Base-by-base conservation (phyloP, 139 green algal genomes). In the Chlamydomonas sphaeroides region DNA sequence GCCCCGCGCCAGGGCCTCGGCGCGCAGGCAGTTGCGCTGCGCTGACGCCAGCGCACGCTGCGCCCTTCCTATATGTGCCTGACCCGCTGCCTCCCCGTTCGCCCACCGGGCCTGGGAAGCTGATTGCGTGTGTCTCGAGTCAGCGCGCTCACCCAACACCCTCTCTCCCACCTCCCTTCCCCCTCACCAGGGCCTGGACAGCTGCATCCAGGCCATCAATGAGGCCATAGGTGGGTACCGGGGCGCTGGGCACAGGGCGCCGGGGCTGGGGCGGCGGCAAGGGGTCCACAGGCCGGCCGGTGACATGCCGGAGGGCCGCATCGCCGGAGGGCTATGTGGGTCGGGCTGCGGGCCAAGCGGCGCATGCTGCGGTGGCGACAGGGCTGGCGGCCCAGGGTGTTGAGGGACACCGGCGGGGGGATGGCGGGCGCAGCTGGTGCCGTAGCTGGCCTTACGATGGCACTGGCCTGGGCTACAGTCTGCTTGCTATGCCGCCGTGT, bases 121-220 rank as follows among this genome's bases (percentile, higher is more conserved):
- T 51, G 45, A 21, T 51, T 51, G 14, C 45, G 10, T 10, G 45
- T 21, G 14, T 51, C 10, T 14, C 10, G 10, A 21, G 14, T 10
- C 10, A 51, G 10, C 10, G 10, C 14, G 14, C 10, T 51, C 10
- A 10, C 14, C 45, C 14, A 51, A 51, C 14, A 14, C 45, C 10
- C 14, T 14, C 45, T 51, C 45, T 51, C 10, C 15, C 10, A 3
- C 59, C 36, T 35, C 17, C 10, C 11, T 3, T 33, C 3, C 18
- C 35, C 33, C 5, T 28, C 8, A 8, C 2, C 75, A 82, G 75
- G 62, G 7, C 1, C 45, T 82, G 75, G 75, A 82, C 7, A 62
- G 15, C 1, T 65, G 61, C 62, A 65, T 82, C 23, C 62, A 62
- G 30, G 65, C 15, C 4, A 82, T 82, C 75, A 82, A 82, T 18